phyloP scores from a whole-genome alignment of 2,329 filamentous ascomycete species.

The Scedosporium apiospermum region DNA sequence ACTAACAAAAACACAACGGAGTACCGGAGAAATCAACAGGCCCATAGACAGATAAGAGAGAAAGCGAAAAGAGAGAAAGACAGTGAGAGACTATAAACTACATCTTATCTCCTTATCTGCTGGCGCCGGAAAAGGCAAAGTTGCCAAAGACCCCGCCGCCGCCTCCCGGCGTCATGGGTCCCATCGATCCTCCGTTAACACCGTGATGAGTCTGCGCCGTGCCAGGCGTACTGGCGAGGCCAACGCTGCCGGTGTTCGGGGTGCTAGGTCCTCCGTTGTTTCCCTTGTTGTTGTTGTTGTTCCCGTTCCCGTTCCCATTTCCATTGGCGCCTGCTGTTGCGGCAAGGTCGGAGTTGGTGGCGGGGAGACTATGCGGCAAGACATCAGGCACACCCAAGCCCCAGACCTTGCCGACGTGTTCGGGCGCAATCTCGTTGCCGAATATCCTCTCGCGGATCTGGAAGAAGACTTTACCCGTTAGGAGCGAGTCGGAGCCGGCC shows the following conservation, averaged over 20 bases:
- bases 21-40: conserved; percentile 2
- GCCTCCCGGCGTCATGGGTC: conserved; percentile 69
- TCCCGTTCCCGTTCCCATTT: conserved; percentile 20
- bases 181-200: conserved; percentile 50
- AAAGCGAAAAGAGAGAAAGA: conserved; percentile 8
- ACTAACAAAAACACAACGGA: neutral
- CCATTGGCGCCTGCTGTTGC: conserved; percentile 23
- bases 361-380: conserved; percentile 16
- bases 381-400: conserved; percentile 67
- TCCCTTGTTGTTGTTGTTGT: conserved; percentile 26
- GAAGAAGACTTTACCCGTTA: conserved; percentile 94
- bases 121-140: conserved; percentile 46
- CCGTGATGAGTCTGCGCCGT: conserved; percentile 37
- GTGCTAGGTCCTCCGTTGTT: conserved; percentile 51
- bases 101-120: conserved; percentile 15
- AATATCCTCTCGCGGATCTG: conserved; percentile 84
- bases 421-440: conserved; percentile 67
- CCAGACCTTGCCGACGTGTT: conserved; percentile 87
- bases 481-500: conserved; percentile 83
- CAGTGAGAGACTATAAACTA: neutral
- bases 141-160: conserved; percentile 66
- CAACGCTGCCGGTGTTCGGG: conserved; percentile 56
- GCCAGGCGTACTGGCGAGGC: conserved; percentile 37
- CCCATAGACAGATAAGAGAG: conserved; percentile 7
- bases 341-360: no score